Conservation (phyloP, 164 flowering plant genomes). For the Umbilicus rupestris region DNA sequence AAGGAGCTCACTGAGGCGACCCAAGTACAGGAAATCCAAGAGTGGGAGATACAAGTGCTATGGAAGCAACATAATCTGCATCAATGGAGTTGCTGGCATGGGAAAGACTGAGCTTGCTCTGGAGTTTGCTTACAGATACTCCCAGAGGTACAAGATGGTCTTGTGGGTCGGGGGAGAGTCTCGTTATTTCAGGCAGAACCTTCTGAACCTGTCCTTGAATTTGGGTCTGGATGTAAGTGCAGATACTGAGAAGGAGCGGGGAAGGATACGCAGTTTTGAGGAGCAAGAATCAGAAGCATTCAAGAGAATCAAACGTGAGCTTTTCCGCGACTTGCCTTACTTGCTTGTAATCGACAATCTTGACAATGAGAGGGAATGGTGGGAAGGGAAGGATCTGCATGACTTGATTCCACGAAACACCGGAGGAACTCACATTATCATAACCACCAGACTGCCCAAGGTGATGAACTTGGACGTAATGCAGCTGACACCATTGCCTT, state of each 20-base stretch:
- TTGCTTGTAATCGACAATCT: conserved; percentile 73
- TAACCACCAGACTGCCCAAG: conserved; percentile 59
- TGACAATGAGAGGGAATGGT: conserved; percentile 78
- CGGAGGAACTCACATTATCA: conserved; percentile 68
- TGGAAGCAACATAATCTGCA: conserved; percentile 43
- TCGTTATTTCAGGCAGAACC: conserved; percentile 65
- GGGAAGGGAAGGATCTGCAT: conserved; percentile 77
- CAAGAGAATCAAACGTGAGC: conserved; percentile 73
- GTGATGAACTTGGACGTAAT: conserved; percentile 57
- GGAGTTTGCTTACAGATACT: conserved; percentile 68
- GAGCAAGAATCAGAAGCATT: conserved; percentile 87
- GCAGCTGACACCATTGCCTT: conserved; percentile 50
- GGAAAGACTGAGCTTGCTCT: conserved; percentile 83
- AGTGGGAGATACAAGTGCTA: conserved; percentile 41
- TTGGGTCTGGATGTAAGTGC: conserved; percentile 83
- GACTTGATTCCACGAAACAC: conserved; percentile 74
- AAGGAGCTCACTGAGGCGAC: conserved; percentile 20
- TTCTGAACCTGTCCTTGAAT: conserved; percentile 51
- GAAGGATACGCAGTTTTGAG: conserved; percentile 65
- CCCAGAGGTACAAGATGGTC: conserved; percentile 80
- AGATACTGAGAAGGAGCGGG: conserved; percentile 72
- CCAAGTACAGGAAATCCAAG: conserved; percentile 54
- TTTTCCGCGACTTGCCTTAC: conserved; percentile 77
- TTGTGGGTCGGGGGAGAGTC: conserved; percentile 90
- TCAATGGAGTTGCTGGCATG: conserved; percentile 55